phyloP scores from a whole-genome alignment of 208 protist genomes.

The Acanthamoeba rhysodes region DNA sequence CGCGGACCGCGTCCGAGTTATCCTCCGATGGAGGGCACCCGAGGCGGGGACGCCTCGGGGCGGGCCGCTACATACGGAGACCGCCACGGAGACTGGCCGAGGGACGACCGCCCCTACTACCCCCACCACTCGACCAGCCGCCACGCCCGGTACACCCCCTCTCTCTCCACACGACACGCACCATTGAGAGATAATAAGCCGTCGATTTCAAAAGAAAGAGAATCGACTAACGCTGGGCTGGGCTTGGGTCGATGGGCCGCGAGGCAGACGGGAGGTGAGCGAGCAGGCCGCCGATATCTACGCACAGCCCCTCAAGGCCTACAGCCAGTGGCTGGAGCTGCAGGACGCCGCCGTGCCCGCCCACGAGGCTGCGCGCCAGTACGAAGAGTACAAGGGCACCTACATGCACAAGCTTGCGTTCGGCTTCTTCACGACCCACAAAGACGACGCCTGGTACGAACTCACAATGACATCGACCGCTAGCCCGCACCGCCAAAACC shows the following conservation, averaged over 20 bases:
- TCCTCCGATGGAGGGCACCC: neutral
- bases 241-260: neutral
- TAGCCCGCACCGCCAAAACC: no score
- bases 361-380: slow-evolving; percentile 68
- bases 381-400: slow-evolving; percentile 77
- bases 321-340: slow-evolving; percentile 72
- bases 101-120: no score
- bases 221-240: no score
- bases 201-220: no score
- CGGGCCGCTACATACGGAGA: neutral
- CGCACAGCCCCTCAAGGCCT: slow-evolving; percentile 45
- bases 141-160: neutral
- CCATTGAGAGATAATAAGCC: no score
- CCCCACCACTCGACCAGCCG: no score
- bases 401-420: slow-evolving; percentile 41
- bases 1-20: neutral
- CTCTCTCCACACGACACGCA: neutral
- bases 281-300: slow-evolving; percentile 61
- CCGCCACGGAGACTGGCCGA: neutral
- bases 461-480: no score
- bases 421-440: slow-evolving; percentile 71
- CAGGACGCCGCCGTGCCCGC: slow-evolving; percentile 62
- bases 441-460: slow-evolving; percentile 78
- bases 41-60: neutral
- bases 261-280: neutral